Conservation (phyloP, 2,329 filamentous ascomycete species). For the Aspergillus costaricaensis region DNA sequence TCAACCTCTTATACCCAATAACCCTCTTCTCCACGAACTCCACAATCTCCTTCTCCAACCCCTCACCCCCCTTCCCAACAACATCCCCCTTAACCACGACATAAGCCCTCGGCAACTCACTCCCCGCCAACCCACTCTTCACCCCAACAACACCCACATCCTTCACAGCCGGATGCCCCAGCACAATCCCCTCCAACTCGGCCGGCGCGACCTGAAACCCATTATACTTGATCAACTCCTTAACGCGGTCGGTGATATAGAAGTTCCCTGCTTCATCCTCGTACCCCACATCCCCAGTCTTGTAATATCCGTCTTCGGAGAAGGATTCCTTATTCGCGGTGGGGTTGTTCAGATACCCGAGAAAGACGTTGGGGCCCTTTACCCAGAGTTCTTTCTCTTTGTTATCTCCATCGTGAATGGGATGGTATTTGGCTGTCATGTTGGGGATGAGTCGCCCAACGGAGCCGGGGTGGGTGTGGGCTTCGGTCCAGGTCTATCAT, state of each 20-base stretch:
- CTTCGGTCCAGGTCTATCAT: conserved; percentile 16
- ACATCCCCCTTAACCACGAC: conserved; percentile 36
- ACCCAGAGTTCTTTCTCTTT: conserved; percentile 62
- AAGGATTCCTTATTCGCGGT: conserved; percentile 68
- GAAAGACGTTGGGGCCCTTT: conserved; percentile 75
- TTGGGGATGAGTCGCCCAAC: conserved; percentile 22
- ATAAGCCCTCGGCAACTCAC: conserved; percentile 65
- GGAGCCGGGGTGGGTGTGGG: conserved; percentile 10
- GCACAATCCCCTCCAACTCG: conserved; percentile 56
- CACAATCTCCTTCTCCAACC: conserved; percentile 38
- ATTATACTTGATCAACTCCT: conserved; percentile 60
- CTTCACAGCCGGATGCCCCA: conserved; percentile 44
- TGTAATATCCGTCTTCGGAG: conserved; percentile 72
- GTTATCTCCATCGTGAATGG: conserved; percentile 6
- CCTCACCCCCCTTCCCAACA: conserved; percentile 37
- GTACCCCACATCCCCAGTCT: conserved; percentile 75
- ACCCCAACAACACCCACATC: conserved; percentile 62
- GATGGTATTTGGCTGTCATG: conserved; percentile 15
- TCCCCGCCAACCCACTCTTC: conserved; percentile 56
- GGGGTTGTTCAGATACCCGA: conserved; percentile 71
- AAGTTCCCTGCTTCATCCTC: conserved; percentile 71
- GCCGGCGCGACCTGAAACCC: conserved; percentile 66
- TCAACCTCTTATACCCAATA: conserved; percentile 35
- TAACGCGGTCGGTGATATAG: conserved; percentile 77
- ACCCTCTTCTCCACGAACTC: conserved; percentile 29